These are phyloP conservation scores for Anacardium occidentale DNA, from an alignment of 345 rosid species.

Conservation along the genomic window DNA sequence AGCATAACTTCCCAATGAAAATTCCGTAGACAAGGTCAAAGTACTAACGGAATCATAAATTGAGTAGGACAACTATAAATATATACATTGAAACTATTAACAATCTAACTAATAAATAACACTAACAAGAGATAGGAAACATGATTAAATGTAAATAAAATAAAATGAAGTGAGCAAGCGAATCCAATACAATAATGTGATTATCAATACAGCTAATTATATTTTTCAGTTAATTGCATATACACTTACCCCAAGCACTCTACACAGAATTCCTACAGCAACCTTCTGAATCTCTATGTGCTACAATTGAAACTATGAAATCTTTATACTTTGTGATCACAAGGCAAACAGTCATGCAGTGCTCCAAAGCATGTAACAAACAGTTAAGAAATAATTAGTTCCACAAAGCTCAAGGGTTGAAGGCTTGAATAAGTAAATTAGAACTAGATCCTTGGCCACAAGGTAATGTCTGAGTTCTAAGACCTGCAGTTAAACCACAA, in stretches of 20 bases:
- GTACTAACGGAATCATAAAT: background rate
- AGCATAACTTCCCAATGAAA: background rate
- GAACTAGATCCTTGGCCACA: slow-evolving; percentile 30
- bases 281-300: slow-evolving; percentile 49
- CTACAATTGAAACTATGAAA: slow-evolving; percentile 41
- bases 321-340: slow-evolving; percentile 37
- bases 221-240: slow-evolving; percentile 24
- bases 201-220: background rate
- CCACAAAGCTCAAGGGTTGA: slow-evolving; percentile 27
- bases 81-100: slow-evolving; percentile 2
- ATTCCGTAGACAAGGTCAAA: background rate
- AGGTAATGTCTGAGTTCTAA: slow-evolving; percentile 23
- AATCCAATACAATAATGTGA: background rate
- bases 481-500: slow-evolving; percentile 53
- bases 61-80: background rate
- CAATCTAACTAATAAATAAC: background rate
- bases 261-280: slow-evolving; percentile 38
- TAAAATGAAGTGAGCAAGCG: slow-evolving; percentile 9
- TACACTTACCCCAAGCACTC: slow-evolving; percentile 49
- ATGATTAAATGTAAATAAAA: background rate
- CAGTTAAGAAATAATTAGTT: slow-evolving; percentile 27
- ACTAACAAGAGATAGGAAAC: background rate
- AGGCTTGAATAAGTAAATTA: slow-evolving; percentile 33
- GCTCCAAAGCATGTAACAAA: slow-evolving; percentile 35
- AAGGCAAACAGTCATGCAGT: slow-evolving; percentile 33